These are phyloP conservation scores for Paramecium primaurelia DNA, from an alignment of 73 alveolate species.

Conservation along the genomic window DNA sequence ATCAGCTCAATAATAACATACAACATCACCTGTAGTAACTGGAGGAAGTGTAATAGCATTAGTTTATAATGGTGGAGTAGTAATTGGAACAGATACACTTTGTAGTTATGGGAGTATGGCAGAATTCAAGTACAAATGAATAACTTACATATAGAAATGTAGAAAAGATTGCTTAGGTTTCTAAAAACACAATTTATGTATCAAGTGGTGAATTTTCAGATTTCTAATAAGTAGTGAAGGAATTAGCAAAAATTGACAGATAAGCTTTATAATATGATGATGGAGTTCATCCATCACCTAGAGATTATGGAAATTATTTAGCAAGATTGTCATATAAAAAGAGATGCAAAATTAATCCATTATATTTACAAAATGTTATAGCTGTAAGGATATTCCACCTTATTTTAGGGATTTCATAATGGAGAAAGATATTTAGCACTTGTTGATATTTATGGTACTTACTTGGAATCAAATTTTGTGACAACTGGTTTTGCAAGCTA, in stretches of 20 bases:
- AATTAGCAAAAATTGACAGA: constrained; percentile 71
- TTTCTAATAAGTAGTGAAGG: constrained; percentile 71
- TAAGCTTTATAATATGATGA: constrained; percentile 77
- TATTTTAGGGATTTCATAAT: constrained; percentile 26
- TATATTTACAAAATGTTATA: constrained; percentile 67
- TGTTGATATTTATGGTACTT: constrained; percentile 60
- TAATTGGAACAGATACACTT: constrained; percentile 77
- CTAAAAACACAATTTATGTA: constrained; percentile 71
- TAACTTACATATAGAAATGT: constrained; percentile 11
- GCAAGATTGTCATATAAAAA: constrained; percentile 72
- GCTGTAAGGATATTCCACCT: constrained; percentile 56
- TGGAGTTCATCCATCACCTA: constrained; percentile 72
- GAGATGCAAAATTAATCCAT: constrained; percentile 82
- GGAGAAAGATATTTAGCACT: constrained; percentile 43
- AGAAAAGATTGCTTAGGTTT: constrained; percentile 66
- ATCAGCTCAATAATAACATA: constrained; percentile 3
- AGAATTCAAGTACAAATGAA: constrained; percentile 58
- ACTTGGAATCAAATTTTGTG: constrained; percentile 37
- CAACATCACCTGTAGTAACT: constrained; percentile 69
- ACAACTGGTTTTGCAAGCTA: constrained; percentile 62
- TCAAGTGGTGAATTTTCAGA: constrained; percentile 88
- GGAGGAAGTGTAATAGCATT: constrained; percentile 85
- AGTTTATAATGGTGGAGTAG: constrained; percentile 79
- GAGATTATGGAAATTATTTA: constrained; percentile 77
- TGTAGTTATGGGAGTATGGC: constrained; percentile 75